A percentile compares a stretch with the other conserved stretches of the same genome.
Conservation (phyloP, 2,329 filamentous ascomycete species). For the Talaromyces sp. region DNA sequence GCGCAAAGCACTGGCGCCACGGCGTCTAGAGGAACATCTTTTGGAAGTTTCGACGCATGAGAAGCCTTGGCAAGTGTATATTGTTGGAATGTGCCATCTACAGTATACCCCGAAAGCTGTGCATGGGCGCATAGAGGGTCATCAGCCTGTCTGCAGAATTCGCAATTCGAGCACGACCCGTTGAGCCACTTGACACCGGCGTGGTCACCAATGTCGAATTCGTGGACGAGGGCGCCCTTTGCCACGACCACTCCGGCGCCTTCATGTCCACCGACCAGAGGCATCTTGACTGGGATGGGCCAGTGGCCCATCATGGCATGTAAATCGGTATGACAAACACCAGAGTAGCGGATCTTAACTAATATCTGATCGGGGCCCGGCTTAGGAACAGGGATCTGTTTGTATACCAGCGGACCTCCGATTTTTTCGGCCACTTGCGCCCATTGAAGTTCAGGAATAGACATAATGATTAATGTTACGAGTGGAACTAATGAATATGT, state of each 20-base stretch:
- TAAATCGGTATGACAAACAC: slow-evolving; percentile 85
- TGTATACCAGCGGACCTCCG: slow-evolving; percentile 52
- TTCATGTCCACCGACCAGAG: slow-evolving; percentile 77
- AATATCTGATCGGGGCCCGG: slow-evolving; percentile 88
- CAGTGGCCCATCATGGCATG: slow-evolving; percentile 85
- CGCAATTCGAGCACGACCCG: slow-evolving; percentile 76
- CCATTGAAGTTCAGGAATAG: slow-evolving; percentile 80
- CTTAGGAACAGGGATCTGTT: slow-evolving; percentile 68
- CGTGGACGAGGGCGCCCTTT: slow-evolving; percentile 69
- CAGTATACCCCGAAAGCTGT: slow-evolving; percentile 81
- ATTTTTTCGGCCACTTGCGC: slow-evolving; percentile 85
- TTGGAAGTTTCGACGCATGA: slow-evolving; percentile 77
- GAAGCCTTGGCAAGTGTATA: slow-evolving; percentile 83
- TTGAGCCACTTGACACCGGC: slow-evolving; percentile 92
- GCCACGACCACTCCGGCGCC: slow-evolving; percentile 81
- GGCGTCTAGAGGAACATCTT: slow-evolving; percentile 70
- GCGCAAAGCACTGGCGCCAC: slow-evolving; percentile 79
- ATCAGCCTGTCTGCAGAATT: slow-evolving; percentile 75
- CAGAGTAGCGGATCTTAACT: slow-evolving; percentile 84
- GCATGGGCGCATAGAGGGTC: slow-evolving; percentile 78
- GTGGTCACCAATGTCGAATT: slow-evolving; percentile 77
- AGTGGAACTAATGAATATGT: background rate
- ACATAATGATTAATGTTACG: slow-evolving; percentile 21
- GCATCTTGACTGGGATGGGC: slow-evolving; percentile 77
- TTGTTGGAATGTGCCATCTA: slow-evolving; percentile 90